Percentiles rank a stretch among this genome's conserved stretches.
phyloP scores from a whole-genome alignment of 805 yeast genomes.

The Myxozyma sirexii region DNA sequence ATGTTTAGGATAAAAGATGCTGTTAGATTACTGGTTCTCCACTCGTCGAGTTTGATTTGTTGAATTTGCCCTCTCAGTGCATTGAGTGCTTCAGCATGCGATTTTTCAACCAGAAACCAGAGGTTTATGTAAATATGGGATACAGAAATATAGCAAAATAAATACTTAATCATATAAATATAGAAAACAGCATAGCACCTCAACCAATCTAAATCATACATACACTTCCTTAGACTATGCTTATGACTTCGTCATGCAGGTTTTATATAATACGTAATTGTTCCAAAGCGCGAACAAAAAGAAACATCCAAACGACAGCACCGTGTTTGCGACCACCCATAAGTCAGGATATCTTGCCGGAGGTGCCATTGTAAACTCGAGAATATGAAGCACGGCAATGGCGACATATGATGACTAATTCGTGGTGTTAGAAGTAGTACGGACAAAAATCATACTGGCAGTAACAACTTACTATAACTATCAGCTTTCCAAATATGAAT shows the following conservation, averaged over 20 bases:
- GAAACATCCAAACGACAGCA: constrained; percentile 76
- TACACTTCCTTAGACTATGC: too few species aligned
- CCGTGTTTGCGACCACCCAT: constrained; percentile 77
- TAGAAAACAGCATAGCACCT: too few species aligned
- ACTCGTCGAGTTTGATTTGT: not conserved
- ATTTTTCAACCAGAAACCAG: too few species aligned
- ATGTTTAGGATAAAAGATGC: constrained; percentile 40
- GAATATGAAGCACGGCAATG: constrained; percentile 54
- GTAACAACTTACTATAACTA: constrained; percentile 55
- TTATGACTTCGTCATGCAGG: constrained; percentile 1
- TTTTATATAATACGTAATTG: constrained; percentile 53
- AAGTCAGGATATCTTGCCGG: constrained; percentile 67
- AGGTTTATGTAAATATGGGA: not conserved
- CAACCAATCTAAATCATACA: too few species aligned
- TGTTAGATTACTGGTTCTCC: not conserved
- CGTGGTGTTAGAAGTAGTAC: too few species aligned
- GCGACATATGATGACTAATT: constrained; percentile 48
- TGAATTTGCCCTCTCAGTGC: too few species aligned
- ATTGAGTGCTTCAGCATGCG: too few species aligned
- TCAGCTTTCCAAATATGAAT: constrained; percentile 52
- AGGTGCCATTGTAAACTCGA: constrained; percentile 51
- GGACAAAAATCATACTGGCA: too few species aligned
- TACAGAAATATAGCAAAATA: not conserved
- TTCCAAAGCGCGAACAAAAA: constrained; percentile 81
- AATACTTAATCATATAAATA: too few species aligned